Evolutionary conservation across 352 stramenopile genomes (phyloP).

Genomic region (Globisporangium canariense): DNA sequence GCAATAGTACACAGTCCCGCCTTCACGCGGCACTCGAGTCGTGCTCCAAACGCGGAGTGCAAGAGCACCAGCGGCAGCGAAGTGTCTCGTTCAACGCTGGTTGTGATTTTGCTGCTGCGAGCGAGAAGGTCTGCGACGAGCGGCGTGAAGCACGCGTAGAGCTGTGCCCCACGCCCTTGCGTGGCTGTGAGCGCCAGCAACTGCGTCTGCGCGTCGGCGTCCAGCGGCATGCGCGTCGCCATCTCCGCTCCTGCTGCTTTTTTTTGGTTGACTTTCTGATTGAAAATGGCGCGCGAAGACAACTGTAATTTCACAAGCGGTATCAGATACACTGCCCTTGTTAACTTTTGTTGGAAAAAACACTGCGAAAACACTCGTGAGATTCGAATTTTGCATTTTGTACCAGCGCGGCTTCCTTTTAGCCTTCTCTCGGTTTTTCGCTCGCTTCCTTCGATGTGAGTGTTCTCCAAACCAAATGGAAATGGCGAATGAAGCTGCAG

Average conservation of each 20-base stretch:
- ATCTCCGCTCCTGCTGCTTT: not conserved
- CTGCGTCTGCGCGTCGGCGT: conserved; percentile 24
- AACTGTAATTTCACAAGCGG: too few relatives aligned
- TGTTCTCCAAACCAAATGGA: conserved; percentile 2
- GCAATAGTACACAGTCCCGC: conserved; percentile 5
- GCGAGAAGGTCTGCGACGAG: conserved; percentile 3
- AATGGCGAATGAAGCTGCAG: conserved; percentile 1
- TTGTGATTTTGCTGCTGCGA: not conserved
- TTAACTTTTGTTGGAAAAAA: too few relatives aligned
- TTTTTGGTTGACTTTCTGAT: not conserved
- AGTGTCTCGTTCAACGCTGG: not conserved
- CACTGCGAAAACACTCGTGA: too few relatives aligned
- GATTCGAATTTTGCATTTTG: too few relatives aligned
- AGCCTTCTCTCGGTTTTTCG: too few relatives aligned
- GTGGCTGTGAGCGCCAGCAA: conserved; percentile 21
- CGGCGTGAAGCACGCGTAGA: conserved; percentile 17
- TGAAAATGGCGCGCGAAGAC: not conserved
- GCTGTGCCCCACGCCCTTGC: conserved; percentile 16
- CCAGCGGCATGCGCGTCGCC: conserved; percentile 5
- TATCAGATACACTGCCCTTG: too few relatives aligned
- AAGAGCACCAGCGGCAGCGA: conserved; percentile 2
- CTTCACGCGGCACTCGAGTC: conserved; percentile 12
- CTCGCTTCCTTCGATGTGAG: too few relatives aligned
- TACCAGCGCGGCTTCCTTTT: too few relatives aligned
- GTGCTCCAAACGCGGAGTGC: conserved; percentile 8